Conservation (phyloP, 2,329 filamentous ascomycete species). For the Aspergillus floridensis region DNA sequence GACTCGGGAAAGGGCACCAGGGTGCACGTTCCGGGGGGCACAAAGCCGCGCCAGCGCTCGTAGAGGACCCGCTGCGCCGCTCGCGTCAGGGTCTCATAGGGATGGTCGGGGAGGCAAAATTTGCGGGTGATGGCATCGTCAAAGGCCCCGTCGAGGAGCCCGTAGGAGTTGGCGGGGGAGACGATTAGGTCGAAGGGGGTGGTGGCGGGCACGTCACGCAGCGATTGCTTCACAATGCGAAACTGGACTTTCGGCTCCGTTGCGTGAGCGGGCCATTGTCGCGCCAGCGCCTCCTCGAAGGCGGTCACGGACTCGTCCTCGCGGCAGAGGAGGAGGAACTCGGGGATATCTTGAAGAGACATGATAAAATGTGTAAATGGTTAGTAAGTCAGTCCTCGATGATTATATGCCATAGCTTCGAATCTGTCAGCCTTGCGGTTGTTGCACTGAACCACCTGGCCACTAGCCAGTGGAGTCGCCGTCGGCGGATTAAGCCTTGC, state of each 20-base stretch:
- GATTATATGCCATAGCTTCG: no score
- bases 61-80: slow-evolving; percentile 49
- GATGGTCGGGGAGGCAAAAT: slow-evolving; percentile 43
- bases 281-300: slow-evolving; percentile 39
- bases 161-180: slow-evolving; percentile 57
- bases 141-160: slow-evolving; percentile 54
- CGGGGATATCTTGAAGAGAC: slow-evolving; percentile 28
- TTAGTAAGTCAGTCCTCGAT: background rate
- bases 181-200: slow-evolving; percentile 51
- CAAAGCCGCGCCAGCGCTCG: slow-evolving; percentile 49
- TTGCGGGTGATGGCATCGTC: slow-evolving; percentile 54
- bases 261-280: slow-evolving; percentile 31
- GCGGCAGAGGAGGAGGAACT: slow-evolving; percentile 46
- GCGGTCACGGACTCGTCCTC: slow-evolving; percentile 38
- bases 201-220: slow-evolving; percentile 37
- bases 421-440: no score
- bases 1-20: slow-evolving; percentile 46
- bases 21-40: slow-evolving; percentile 52
- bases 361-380: background rate
- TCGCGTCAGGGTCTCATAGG: slow-evolving; percentile 50
- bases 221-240: slow-evolving; percentile 33
- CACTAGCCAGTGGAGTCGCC: no score
- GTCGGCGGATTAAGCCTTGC: no score
- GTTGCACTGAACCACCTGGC: no score
- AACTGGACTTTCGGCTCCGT: slow-evolving; percentile 29